Conservation (phyloP, 768 basidiomycete species). For the Rhodotorula toruloides region DNA sequence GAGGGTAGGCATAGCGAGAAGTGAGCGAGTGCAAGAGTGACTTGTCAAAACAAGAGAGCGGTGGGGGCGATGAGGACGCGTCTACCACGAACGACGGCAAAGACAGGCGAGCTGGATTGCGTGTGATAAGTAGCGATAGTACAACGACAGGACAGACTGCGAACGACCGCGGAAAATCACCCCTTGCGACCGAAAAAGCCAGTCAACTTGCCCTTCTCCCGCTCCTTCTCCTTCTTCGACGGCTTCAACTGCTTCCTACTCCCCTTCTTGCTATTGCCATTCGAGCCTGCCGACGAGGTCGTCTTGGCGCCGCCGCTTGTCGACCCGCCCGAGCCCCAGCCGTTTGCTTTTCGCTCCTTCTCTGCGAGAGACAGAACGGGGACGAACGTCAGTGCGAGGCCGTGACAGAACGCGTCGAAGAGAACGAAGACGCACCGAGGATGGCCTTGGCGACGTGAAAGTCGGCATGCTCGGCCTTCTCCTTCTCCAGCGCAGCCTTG, state of each 20-base stretch:
- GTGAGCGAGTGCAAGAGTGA: not conserved
- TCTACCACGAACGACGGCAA: too few relatives aligned
- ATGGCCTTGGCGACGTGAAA: constrained; percentile 83
- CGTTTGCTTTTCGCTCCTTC: not conserved
- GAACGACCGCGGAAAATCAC: too few relatives aligned
- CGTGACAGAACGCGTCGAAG: accelerated
- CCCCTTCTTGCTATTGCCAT: not conserved
- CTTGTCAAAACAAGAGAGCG: not conserved
- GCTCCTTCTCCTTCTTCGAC: not conserved
- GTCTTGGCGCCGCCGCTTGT: not conserved
- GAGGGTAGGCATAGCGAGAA: constrained; percentile 10
- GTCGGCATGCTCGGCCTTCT: constrained; percentile 69
- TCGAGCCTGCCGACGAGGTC: not conserved
- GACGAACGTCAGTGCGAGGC: not conserved
- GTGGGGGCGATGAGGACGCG: not conserved
- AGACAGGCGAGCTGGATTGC: not conserved
- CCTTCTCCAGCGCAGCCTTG: constrained; percentile 29
- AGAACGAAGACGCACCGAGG: constrained; percentile 48
- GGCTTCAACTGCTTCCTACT: not conserved
- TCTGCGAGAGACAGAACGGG: not conserved
- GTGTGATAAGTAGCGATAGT: not conserved
- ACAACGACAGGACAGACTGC: not conserved
- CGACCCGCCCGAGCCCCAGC: not conserved
- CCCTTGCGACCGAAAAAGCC: not conserved
- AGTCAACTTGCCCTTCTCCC: not conserved